Evolutionary conservation across 352 stramenopile genomes (phyloP).

Genomic region (Bremia lactucae): DNA sequence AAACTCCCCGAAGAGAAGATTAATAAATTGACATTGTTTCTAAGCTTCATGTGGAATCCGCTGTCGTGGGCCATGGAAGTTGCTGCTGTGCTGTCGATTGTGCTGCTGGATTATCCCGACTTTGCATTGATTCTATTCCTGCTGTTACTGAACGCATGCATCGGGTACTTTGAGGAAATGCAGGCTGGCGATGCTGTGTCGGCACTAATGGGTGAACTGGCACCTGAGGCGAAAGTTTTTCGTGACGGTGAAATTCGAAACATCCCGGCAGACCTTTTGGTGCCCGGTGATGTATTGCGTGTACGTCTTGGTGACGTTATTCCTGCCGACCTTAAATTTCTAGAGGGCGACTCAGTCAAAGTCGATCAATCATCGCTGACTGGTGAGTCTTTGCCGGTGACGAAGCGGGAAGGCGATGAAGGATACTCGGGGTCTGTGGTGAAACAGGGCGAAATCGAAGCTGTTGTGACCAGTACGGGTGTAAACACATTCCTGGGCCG

Average conservation of each 20-base stretch:
- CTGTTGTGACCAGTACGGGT: conserved; percentile 82
- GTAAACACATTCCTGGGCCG: conserved; percentile 87
- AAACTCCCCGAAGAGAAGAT: conserved; percentile 69
- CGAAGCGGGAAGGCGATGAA: conserved; percentile 65
- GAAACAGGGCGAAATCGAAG: conserved; percentile 86
- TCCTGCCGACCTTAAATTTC: conserved; percentile 84
- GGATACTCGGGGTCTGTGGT: conserved; percentile 79
- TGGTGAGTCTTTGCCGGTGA: conserved; percentile 90
- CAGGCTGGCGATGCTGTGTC: conserved; percentile 83
- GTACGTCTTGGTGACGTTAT: conserved; percentile 86
- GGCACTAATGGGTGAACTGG: conserved; percentile 82
- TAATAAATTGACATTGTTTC: conserved; percentile 71
- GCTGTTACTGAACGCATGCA: conserved; percentile 59
- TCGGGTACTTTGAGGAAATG: conserved; percentile 75
- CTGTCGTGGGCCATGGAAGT: conserved; percentile 79
- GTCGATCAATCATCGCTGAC: conserved; percentile 89
- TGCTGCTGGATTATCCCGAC: conserved; percentile 69
- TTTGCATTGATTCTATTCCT: conserved; percentile 64
- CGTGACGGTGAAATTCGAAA: conserved; percentile 73
- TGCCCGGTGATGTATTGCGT: conserved; percentile 61
- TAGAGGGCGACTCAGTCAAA: conserved; percentile 74
- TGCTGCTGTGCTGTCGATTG: conserved; percentile 57
- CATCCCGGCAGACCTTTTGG: conserved; percentile 48
- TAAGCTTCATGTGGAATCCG: conserved; percentile 77
- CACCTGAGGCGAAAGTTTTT: conserved; percentile 76